A percentile compares a stretch with the other conserved stretches of the same genome.
These are phyloP conservation scores for Rutstroemia sp. DNA, from an alignment of 2,329 filamentous ascomycete genomes.

Conservation along the genomic window DNA sequence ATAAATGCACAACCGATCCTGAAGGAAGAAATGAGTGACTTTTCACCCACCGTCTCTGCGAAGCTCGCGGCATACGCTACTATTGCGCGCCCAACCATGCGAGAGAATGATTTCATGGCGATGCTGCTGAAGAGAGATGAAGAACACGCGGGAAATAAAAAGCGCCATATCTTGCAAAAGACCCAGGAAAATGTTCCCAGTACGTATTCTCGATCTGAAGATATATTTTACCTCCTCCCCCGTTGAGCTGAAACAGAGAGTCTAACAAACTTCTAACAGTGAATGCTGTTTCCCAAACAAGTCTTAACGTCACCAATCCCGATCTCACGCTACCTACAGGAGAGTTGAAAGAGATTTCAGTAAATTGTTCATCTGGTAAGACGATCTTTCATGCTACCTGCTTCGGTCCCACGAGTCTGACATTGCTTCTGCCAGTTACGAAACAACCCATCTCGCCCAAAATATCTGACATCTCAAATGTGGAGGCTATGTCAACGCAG, in stretches of 20 bases:
- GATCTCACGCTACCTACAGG: too few relatives aligned
- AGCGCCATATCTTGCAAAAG: too few relatives aligned
- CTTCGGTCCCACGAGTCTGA: not conserved
- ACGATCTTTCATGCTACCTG: not conserved
- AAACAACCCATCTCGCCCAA: not conserved
- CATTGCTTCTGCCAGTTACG: not conserved
- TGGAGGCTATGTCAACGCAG: not conserved
- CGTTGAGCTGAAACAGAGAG: not conserved
- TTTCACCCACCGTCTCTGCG: not conserved
- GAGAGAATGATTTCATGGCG: conserved; percentile 1
- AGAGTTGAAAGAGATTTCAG: too few relatives aligned
- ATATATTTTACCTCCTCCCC: not conserved
- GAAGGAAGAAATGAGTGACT: too few relatives aligned
- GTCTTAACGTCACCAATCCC: too few relatives aligned
- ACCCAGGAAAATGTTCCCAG: not conserved
- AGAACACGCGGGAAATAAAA: not conserved
- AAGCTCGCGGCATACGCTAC: not conserved
- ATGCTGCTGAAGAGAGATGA: not conserved
- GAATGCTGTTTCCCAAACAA: not conserved
- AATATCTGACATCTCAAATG: not conserved
- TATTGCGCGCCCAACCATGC: not conserved
- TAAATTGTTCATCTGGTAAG: not conserved
- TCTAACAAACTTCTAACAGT: not conserved
- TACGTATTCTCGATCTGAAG: not conserved
- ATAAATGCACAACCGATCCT: too few relatives aligned